These are phyloP conservation scores for Kazachstania psychrophila DNA, from an alignment of 805 yeast species.

Conservation along the genomic window DNA sequence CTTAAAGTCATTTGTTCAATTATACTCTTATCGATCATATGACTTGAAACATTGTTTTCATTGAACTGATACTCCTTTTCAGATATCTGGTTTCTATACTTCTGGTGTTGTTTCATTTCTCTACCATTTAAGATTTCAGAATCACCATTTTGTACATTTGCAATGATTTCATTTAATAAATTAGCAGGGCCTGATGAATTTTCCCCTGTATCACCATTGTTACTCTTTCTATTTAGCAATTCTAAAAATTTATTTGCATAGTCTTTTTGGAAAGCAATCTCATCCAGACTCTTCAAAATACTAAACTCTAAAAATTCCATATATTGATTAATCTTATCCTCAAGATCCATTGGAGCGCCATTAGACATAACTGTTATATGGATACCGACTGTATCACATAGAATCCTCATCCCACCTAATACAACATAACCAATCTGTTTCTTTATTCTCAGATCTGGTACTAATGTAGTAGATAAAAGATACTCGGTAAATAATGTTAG, in stretches of 20 bases:
- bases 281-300: constrained; percentile 24
- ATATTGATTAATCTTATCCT: constrained; percentile 40
- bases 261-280: constrained; percentile 29
- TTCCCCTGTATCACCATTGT: constrained; percentile 6
- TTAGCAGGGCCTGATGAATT: constrained; percentile 29
- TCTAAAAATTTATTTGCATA: constrained; percentile 34
- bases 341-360: constrained; percentile 34
- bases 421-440: constrained; percentile 57
- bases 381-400: constrained; percentile 47
- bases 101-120: constrained; percentile 37
- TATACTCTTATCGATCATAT: constrained; percentile 29
- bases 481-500: constrained; percentile 41
- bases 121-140: constrained; percentile 12
- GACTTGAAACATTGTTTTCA: constrained; percentile 14
- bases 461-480: constrained; percentile 36
- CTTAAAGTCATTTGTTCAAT: constrained; percentile 29
- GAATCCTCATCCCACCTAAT: constrained; percentile 44
- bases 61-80: constrained; percentile 36
- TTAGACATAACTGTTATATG: constrained; percentile 51
- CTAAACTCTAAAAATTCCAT: constrained; percentile 34
- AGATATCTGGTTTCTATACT: constrained; percentile 41
- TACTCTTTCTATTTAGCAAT: constrained; percentile 8
- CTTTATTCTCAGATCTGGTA: constrained; percentile 42
- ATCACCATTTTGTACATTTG: constrained; percentile 32
- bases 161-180: constrained; percentile 27